Percentiles rank a stretch among this genome's conserved stretches.
phyloP scores from a whole-genome alignment of 345 rosid species.

The Raphanus sativus region DNA sequence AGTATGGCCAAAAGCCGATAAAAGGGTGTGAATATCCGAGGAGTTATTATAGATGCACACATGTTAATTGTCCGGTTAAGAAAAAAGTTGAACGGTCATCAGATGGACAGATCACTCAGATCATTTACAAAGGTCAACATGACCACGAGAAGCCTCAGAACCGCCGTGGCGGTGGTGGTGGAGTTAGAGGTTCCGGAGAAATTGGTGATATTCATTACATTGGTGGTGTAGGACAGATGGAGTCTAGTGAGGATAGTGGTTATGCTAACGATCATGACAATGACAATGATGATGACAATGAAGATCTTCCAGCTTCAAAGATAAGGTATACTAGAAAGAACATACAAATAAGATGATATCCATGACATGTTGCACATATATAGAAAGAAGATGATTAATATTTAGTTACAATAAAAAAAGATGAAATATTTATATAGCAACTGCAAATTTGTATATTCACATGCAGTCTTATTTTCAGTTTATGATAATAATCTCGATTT shows the following conservation, averaged over 20 bases:
- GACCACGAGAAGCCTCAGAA: conserved; percentile 79
- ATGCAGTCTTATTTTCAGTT: neutral
- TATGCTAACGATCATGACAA: conserved; percentile 49
- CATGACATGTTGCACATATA: neutral
- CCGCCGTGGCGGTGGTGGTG: conserved; percentile 62
- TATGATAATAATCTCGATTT: neutral
- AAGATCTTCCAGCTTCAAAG: conserved; percentile 47
- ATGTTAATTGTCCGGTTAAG: conserved; percentile 75
- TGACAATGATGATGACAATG: conserved; percentile 56
- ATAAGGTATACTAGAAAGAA: conserved; percentile 50
- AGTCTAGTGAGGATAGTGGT: conserved; percentile 41
- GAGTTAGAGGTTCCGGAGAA: conserved; percentile 23
- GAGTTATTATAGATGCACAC: conserved; percentile 95
- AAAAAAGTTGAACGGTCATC: conserved; percentile 91
- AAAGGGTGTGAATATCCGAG: conserved; percentile 93
- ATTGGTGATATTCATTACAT: conserved; percentile 31
- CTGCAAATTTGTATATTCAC: neutral
- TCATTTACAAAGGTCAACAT: conserved; percentile 91
- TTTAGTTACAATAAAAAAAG: neutral
- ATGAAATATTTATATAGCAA: neutral
- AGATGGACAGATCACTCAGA: conserved; percentile 86
- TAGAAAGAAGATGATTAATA: neutral
- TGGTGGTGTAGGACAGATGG: conserved; percentile 30
- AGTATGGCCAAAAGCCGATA: conserved; percentile 94
- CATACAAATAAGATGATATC: neutral